Percentiles rank a stretch among this genome's conserved stretches.
Evolutionary conservation across 2,329 filamentous ascomycete species (phyloP).

Genomic region (Penicillium palitans): DNA sequence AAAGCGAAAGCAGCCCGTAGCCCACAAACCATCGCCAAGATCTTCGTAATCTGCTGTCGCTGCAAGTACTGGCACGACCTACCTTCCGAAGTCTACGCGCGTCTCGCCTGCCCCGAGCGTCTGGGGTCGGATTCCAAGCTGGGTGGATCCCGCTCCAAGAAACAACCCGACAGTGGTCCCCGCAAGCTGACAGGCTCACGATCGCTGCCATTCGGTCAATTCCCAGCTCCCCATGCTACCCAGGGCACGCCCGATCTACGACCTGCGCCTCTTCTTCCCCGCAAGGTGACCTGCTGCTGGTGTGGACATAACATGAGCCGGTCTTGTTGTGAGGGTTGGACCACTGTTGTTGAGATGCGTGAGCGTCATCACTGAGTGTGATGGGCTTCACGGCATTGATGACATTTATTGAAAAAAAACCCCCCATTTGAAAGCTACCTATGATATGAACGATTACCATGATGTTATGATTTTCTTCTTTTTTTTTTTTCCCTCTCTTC

Average conservation of each 20-base stretch:
- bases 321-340: slow-evolving; percentile 67
- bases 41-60: slow-evolving; percentile 47
- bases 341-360: slow-evolving; percentile 65
- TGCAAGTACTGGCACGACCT: slow-evolving; percentile 48
- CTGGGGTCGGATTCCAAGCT: slow-evolving; percentile 10
- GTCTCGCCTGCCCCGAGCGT: slow-evolving; percentile 32
- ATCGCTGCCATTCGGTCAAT: slow-evolving; percentile 2
- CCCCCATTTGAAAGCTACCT: background rate
- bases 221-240: slow-evolving; percentile 1
- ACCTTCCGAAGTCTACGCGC: slow-evolving; percentile 42
- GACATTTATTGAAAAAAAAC: background rate
- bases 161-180: background rate
- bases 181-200: background rate
- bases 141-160: slow-evolving; percentile 7
- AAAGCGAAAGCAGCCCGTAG: slow-evolving; percentile 15
- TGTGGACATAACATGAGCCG: slow-evolving; percentile 70
- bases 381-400: background rate
- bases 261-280: slow-evolving; percentile 16
- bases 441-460: slow-evolving; percentile 4
- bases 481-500: background rate
- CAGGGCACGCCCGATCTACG: slow-evolving; percentile 11
- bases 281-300: slow-evolving; percentile 63
- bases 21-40: slow-evolving; percentile 35
- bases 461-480: slow-evolving; percentile 7
- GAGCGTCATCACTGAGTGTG: slow-evolving; percentile 52